Evolutionary conservation across 2,329 filamentous ascomycete genomes (phyloP).

Genomic region (Fusarium staphyleae): DNA sequence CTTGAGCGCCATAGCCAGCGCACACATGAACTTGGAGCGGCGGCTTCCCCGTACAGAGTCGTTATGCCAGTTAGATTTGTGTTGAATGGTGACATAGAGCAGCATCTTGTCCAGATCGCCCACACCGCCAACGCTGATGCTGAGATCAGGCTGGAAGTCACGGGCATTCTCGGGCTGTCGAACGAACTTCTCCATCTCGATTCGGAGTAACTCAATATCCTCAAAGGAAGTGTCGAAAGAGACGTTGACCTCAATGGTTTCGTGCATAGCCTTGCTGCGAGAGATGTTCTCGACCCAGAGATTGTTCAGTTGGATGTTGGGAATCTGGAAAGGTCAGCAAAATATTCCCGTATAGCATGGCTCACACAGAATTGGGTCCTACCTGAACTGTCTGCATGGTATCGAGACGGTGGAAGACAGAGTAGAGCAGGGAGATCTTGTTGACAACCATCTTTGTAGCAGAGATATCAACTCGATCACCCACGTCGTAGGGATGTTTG

Average conservation of each 20-base stretch:
- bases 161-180: slow-evolving; percentile 82
- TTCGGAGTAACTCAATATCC: slow-evolving; percentile 83
- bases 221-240: slow-evolving; percentile 88
- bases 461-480: slow-evolving; percentile 86
- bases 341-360: not conserved
- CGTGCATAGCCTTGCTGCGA: slow-evolving; percentile 90
- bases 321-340: slow-evolving; percentile 62
- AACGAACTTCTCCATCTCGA: slow-evolving; percentile 87
- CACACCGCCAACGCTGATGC: slow-evolving; percentile 78
- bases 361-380: not conserved
- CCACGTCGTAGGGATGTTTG: slow-evolving; percentile 97
- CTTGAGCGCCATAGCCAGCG: slow-evolving; percentile 82
- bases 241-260: slow-evolving; percentile 80
- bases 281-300: slow-evolving; percentile 96
- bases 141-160: slow-evolving; percentile 87
- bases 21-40: slow-evolving; percentile 96
- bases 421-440: slow-evolving; percentile 92
- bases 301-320: slow-evolving; percentile 90
- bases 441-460: slow-evolving; percentile 80
- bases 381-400: slow-evolving; percentile 77
- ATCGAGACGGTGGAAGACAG: slow-evolving; percentile 84
- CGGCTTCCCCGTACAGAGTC: slow-evolving; percentile 81
- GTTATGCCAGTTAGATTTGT: slow-evolving; percentile 94
- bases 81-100: slow-evolving; percentile 82
- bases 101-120: slow-evolving; percentile 88